A percentile compares a stretch with the other conserved stretches of the same genome.
Evolutionary conservation across 257 asterid genomes (phyloP).

Genomic region (Handroanthus guayacan): DNA sequence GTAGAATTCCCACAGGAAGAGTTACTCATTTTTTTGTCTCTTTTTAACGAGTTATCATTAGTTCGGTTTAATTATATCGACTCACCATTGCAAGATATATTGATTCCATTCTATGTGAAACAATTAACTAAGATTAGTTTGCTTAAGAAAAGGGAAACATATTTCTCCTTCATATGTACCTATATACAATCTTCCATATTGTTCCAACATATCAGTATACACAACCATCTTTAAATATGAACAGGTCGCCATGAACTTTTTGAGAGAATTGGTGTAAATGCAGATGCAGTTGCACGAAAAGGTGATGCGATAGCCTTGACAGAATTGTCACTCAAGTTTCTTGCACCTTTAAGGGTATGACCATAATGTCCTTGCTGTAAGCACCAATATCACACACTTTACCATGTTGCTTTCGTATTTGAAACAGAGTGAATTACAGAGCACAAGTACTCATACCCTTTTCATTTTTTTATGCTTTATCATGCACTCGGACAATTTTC

Average conservation of each 20-base stretch:
- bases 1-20: background rate
- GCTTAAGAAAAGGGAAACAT: background rate
- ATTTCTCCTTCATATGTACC: background rate
- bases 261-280: constrained; percentile 69
- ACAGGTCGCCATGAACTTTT: constrained; percentile 95
- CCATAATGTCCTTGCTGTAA: constrained; percentile 14
- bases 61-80: background rate
- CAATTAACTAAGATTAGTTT: background rate
- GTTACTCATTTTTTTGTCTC: background rate
- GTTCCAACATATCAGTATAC: too few relatives aligned
- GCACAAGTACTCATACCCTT: too few relatives aligned
- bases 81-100: background rate
- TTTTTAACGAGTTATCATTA: background rate
- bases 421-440: too few relatives aligned
- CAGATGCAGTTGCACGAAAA: constrained; percentile 78
- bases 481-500: constrained; percentile 4
- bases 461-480: background rate
- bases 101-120: background rate
- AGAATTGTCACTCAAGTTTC: constrained; percentile 80
- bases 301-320: constrained; percentile 84
- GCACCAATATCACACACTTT: constrained; percentile 8
- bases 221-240: constrained; percentile 12
- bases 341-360: constrained; percentile 84
- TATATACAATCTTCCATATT: background rate
- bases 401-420: background rate